Evolutionary conservation across 257 asterid genomes (phyloP), one percentile per base, ranked within the genome.

Genomic region (Solanum verrucosum): DNA sequence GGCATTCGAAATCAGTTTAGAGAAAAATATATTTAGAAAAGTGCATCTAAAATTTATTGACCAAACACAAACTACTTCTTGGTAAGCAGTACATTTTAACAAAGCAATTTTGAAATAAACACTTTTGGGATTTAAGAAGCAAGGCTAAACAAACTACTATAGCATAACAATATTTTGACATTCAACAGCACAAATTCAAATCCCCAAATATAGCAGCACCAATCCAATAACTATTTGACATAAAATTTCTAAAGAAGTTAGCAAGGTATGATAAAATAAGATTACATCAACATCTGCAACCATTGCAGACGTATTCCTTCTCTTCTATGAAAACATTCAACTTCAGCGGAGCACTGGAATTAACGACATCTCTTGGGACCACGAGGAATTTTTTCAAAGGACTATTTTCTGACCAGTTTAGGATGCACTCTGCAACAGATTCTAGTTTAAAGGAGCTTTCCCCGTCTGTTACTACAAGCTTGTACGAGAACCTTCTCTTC

Each of bases 241-340:
- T 27, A 79, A 44, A 79, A 79, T 79, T 13, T 25, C 25, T 79
- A 34, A 10, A 79, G 25, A 79, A 79, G 67, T 44, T 31, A 29
- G 7, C 85, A 44, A 79, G 25, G 85, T 65, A 78, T 40, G 27
- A 40, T 78, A 78, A n/a, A 78, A 40, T n/a, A 77, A 40, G 20
- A 42, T 15, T 44, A 25, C 84, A 77, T 77, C 56, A 79, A 79
- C 67, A 79, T 79, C 65, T 79, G 35, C 84, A 40, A 79, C 67
- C 27, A 60, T 23, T 27, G 65, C 9, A 5, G n/a, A 27, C 5
- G 25, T 3, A 79, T 44, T 79, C 85, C 21, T 7, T 13, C 67
- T 27, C 83, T 75, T 84, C 88, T 89, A 94, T 93, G 91, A 71
- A 35, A 40, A 96, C 89, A 83, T 91, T 91, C 93, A 96, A 59